These are phyloP conservation scores for Margaritispora aquatica DNA, from an alignment of 495 filamentous ascomycete genomes.

Conservation along the genomic window DNA sequence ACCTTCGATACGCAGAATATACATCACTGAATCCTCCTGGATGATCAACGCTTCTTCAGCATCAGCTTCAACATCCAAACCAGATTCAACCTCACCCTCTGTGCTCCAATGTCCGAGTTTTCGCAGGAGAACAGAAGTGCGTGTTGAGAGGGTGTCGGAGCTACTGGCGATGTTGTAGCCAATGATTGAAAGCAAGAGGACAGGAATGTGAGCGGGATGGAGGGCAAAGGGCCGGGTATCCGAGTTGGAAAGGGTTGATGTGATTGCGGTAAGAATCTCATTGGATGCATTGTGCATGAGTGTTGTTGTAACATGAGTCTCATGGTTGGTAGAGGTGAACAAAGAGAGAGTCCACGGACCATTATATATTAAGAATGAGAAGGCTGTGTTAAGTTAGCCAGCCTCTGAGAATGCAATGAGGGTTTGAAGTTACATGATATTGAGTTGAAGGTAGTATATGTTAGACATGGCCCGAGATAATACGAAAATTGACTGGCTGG, in stretches of 20 bases:
- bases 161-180: neutral
- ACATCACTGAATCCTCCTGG: neutral
- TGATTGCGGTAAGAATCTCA: neutral
- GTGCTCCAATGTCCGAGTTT: neutral
- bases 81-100: neutral
- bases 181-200: too few species aligned
- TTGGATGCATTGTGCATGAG: neutral
- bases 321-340: neutral
- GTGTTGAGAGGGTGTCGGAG: neutral
- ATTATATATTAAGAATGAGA: neutral
- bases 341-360: neutral
- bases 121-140: neutral
- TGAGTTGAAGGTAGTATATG: neutral
- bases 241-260: neutral
- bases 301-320: neutral
- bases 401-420: neutral
- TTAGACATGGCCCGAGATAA: neutral
- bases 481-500: neutral
- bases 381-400: neutral
- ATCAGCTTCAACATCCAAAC: neutral
- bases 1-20: neutral
- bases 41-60: neutral
- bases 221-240: neutral
- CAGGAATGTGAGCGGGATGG: too few species aligned
- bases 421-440: neutral